Base-by-base conservation (phyloP, 164 flowering plant species). In the Taxillus chinensis region DNA sequence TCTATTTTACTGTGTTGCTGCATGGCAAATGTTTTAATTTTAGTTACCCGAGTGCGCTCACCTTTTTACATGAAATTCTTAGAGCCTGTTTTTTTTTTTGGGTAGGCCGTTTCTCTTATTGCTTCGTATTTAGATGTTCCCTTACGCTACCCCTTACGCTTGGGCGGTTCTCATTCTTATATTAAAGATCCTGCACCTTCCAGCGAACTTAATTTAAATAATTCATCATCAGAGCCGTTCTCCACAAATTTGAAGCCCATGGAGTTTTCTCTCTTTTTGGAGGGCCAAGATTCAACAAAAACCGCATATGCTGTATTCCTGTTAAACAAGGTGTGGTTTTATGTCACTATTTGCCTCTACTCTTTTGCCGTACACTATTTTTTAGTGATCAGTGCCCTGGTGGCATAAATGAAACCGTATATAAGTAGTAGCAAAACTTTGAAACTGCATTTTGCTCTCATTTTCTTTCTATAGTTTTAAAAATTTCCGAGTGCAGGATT, bases 271-370 rank as follows among this genome's bases (percentile, higher is more conserved):
- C 92, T 95, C 41, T 95, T 90, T 75, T 55, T 95, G 57, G 97
- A 95, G 59, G 99, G 97, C 65, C 99, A 90, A 72, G 99, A 95
- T 67, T 79, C 95, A 48, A 95, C 96, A 14, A 76, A 89, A 82
- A 92, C 97, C 17, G 95, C 96, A 61, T 95, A 95, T 78, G 99
- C 93, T 66, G 86, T 95, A 64, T 95, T 91, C 77, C 78, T 95
- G 74, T 77, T 95, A 63, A 95, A 89, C 80, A 95, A 95, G 97
- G 99, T 93, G 41, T 58, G 55, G 39, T 51, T 52, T 65, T 16
- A 17, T 58, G 45, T 38, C 51, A 8, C 39, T 40, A 45, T 52
- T 63, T 16, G 17, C 51, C 45, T 38, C 51, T 3, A 48, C 27
- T 27, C 27, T 27, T 27, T 27, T 27, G 2, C 27, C 27, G 27